Percentiles rank a stretch among this genome's conserved stretches.
phyloP scores from a whole-genome alignment of 345 rosid genomes.

The Populus euphratica region DNA sequence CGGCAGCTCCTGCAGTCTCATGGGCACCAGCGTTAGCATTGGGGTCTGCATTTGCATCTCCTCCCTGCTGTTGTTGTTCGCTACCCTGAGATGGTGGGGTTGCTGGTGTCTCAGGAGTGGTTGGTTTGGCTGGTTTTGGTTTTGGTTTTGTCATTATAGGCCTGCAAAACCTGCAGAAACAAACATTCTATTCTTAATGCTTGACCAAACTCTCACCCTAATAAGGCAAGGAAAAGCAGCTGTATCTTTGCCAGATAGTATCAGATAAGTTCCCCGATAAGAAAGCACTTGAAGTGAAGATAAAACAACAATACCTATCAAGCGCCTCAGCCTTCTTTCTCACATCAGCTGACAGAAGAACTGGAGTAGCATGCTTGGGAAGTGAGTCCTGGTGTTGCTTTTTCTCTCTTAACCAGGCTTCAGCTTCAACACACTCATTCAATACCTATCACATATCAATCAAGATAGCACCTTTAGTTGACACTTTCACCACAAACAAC shows the following conservation, averaged over 20 bases:
- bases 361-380: constrained; percentile 68
- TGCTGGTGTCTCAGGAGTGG: constrained; percentile 54
- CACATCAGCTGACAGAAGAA: constrained; percentile 69
- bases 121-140: constrained; percentile 70
- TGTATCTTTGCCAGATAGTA: not conserved
- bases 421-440: constrained; percentile 82
- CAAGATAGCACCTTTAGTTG: not conserved
- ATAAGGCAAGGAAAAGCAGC: not conserved
- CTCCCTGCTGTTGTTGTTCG: constrained; percentile 37
- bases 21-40: constrained; percentile 8
- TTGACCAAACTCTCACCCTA: not conserved
- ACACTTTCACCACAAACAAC: not conserved
- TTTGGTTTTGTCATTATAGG: constrained; percentile 89
- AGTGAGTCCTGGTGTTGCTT: constrained; percentile 77
- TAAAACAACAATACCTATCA: constrained; percentile 51
- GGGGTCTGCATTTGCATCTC: constrained; percentile 19
- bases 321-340: constrained; percentile 73
- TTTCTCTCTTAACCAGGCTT: constrained; percentile 84
- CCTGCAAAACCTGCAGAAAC: constrained; percentile 61
- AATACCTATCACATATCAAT: constrained; percentile 46
- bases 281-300: not conserved
- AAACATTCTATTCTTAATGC: not conserved
- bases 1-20: constrained; percentile 26
- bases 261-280: not conserved
- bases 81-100: constrained; percentile 47